These are phyloP conservation scores for Laguncularia racemosa DNA, from an alignment of 345 rosid species.

Conservation along the genomic window DNA sequence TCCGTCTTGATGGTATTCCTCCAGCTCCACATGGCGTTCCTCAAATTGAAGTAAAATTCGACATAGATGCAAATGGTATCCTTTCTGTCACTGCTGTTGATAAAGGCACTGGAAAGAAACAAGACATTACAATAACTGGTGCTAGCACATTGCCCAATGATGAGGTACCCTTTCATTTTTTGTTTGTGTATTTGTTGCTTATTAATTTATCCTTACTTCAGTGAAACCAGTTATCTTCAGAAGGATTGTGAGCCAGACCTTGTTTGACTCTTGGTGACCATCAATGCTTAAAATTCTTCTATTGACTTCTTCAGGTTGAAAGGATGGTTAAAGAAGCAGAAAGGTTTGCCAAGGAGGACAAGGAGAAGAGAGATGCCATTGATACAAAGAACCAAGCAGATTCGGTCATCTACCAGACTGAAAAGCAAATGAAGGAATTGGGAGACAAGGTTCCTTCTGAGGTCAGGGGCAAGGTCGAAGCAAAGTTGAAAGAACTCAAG, in stretches of 20 bases:
- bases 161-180: slow-evolving; percentile 40
- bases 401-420: slow-evolving; percentile 84
- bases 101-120: slow-evolving; percentile 91
- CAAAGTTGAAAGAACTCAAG: slow-evolving; percentile 72
- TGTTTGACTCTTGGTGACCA: no score
- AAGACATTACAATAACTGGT: slow-evolving; percentile 91
- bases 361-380: slow-evolving; percentile 89
- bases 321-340: slow-evolving; percentile 91
- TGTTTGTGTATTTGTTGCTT: no score
- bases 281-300: background rate
- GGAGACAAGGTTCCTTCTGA: slow-evolving; percentile 89
- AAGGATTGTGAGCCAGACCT: no score
- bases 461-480: slow-evolving; percentile 87
- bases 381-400: slow-evolving; percentile 99
- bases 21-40: slow-evolving; percentile 96
- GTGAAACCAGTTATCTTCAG: background rate
- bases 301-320: slow-evolving; percentile 43
- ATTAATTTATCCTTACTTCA: no score
- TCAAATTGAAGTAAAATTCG: slow-evolving; percentile 87
- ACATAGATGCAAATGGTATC: slow-evolving; percentile 94
- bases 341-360: slow-evolving; percentile 80
- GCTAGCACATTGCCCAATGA: slow-evolving; percentile 63
- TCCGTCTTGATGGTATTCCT: slow-evolving; percentile 62
- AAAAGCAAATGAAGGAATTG: slow-evolving; percentile 88
- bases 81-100: slow-evolving; percentile 81